Base-by-base conservation (phyloP, 2,329 filamentous ascomycete species). In the Zasmidium citrigriseum region DNA sequence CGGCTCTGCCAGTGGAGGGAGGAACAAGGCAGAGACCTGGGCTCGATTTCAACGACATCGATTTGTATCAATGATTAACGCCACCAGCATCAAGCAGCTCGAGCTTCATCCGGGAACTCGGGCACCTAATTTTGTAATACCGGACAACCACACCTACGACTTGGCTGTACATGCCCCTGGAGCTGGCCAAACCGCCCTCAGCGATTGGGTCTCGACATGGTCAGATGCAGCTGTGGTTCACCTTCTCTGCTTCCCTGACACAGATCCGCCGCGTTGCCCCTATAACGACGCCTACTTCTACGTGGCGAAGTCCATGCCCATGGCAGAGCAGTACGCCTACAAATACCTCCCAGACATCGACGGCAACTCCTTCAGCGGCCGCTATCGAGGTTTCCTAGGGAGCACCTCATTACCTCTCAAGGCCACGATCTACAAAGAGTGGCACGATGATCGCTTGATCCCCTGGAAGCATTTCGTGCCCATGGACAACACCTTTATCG, bases 301-400 rank as follows among this genome's bases (percentile, higher is more conserved):
- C 4, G 60, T 75, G 10, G 69, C 68, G 5, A 48, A 57, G 2
- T 59, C 58, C 1, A 68, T 77, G 22, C 59, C 72, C 2, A 74
- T 78, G 70, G 67, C 70, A 11, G 61, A 77, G n/a, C 75, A 77
- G 61, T 82, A 77, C 65, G 56, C 66, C 1, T 77, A 80, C 75
- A 92, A 91, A 71, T 89, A 84, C 68, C 78, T 93, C 2, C 84
- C 88, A 0, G 90, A 93, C 70, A 82, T 93, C 54, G 90, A 93
- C 71, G 90, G 89, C 1, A 85, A 86, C 62, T 71, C 67, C 16
- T 75, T 74, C 64, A 71, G 67, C 2, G 74, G 72, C 7, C 70
- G 75, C 10, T 76, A 73, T 55, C 68, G 69, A 11, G 67, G 65
- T 0, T 69, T 70, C 45, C 53, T 70, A 2, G 52, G 60, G 1